Conservation (phyloP, 495 filamentous ascomycete species). For the Ramalina intermedia region DNA sequence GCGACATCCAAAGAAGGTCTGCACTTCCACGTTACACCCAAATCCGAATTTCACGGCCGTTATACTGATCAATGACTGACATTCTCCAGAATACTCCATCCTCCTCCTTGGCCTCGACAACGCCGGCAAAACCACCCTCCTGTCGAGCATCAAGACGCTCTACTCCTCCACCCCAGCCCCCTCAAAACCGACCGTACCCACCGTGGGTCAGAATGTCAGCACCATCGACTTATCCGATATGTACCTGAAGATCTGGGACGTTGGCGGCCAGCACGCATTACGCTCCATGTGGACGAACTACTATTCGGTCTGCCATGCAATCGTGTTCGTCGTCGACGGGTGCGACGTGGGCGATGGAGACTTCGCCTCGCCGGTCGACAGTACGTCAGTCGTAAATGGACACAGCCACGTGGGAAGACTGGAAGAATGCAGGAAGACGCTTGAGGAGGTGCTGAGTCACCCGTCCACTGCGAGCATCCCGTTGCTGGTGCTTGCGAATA, state of each 20-base stretch:
- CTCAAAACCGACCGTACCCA: constrained; percentile 68
- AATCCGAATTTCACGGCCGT: neutral
- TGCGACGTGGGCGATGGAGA: constrained; percentile 77
- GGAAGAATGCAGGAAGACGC: constrained; percentile 74
- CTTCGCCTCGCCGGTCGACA: constrained; percentile 1
- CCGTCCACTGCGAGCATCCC: constrained; percentile 81
- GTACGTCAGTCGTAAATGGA: constrained; percentile 3
- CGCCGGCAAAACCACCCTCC: constrained; percentile 95
- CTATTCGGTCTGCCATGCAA: constrained; percentile 84
- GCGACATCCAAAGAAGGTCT: constrained; percentile 89
- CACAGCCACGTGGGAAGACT: constrained; percentile 38
- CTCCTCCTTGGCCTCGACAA: constrained; percentile 95
- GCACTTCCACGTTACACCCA: neutral
- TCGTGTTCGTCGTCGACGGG: constrained; percentile 92
- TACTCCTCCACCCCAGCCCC: constrained; percentile 45
- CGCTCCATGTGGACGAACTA: constrained; percentile 92
- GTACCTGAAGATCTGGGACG: constrained; percentile 98
- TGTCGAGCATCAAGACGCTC: constrained; percentile 84
- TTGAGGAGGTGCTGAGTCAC: constrained; percentile 72
- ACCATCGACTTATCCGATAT: constrained; percentile 76
- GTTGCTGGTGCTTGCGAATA: constrained; percentile 85
- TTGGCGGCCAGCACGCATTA: constrained; percentile 81
- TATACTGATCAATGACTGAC: neutral
- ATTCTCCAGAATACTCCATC: constrained; percentile 72
- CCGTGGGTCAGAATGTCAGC: constrained; percentile 92